phyloP scores from a whole-genome alignment of 1,139 yeast genomes.

The Hyphopichia burtonii region DNA sequence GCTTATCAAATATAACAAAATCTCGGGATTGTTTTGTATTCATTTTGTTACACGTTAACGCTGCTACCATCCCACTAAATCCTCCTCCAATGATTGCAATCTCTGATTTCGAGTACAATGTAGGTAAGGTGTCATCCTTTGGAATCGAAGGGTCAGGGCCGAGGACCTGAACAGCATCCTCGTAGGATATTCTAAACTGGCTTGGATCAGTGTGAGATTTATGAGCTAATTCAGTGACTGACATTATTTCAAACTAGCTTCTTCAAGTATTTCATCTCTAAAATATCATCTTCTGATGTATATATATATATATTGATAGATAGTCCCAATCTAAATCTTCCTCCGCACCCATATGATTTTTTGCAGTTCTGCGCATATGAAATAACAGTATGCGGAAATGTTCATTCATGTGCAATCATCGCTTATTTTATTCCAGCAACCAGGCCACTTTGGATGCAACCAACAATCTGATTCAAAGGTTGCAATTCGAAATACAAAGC shows the following conservation, averaged over 20 bases:
- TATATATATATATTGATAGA: too few species aligned
- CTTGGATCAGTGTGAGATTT: slow-evolving; percentile 35
- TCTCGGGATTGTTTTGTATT: slow-evolving; percentile 23
- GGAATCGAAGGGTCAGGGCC: slow-evolving; percentile 19
- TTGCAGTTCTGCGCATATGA: not conserved
- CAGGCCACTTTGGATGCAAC: too few species aligned
- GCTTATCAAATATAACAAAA: slow-evolving; percentile 44
- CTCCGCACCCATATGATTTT: not conserved
- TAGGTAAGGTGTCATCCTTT: slow-evolving; percentile 19
- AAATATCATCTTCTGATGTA: too few species aligned
- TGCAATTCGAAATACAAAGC: too few species aligned
- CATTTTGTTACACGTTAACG: slow-evolving; percentile 29
- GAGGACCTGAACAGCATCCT: slow-evolving; percentile 28
- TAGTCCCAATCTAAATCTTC: too few species aligned
- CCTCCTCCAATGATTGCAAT: slow-evolving; percentile 50
- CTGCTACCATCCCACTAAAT: slow-evolving; percentile 43
- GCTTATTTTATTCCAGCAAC: too few species aligned
- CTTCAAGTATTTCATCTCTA: not conserved
- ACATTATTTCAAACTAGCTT: slow-evolving; percentile 13
- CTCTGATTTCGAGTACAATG: slow-evolving; percentile 22
- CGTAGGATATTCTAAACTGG: slow-evolving; percentile 27
- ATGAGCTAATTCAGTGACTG: slow-evolving; percentile 24
- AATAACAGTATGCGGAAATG: not conserved
- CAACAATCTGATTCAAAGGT: too few species aligned
- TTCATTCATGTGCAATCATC: too few species aligned